These are phyloP conservation scores for Trypethelium eluteriae DNA, from an alignment of 495 filamentous ascomycete species.

Conservation along the genomic window DNA sequence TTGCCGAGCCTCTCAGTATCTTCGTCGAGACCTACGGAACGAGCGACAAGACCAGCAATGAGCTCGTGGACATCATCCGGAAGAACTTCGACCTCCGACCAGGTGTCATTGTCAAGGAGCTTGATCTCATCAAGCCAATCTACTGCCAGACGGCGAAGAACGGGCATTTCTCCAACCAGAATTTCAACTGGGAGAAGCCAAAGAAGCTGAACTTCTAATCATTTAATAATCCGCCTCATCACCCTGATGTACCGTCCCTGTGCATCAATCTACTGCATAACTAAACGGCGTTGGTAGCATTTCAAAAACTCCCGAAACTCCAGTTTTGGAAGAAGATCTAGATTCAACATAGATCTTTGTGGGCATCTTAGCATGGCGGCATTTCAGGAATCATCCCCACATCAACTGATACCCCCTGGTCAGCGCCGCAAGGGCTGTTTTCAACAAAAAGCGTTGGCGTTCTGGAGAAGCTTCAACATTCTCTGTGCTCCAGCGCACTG, in stretches of 20 bases:
- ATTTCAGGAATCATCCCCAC: not conserved
- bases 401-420: not conserved
- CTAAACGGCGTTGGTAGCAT: not conserved
- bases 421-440: not conserved
- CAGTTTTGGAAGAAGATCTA: not conserved
- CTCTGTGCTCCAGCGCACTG: slow-evolving; percentile 7
- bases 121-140: slow-evolving; percentile 90
- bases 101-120: slow-evolving; percentile 96
- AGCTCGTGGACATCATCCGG: slow-evolving; percentile 86
- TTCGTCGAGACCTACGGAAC: slow-evolving; percentile 84
- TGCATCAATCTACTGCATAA: not conserved
- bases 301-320: not conserved
- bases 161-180: slow-evolving; percentile 98
- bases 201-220: slow-evolving; percentile 54
- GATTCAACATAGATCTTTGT: slow-evolving; percentile 19
- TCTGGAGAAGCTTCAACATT: slow-evolving; percentile 21
- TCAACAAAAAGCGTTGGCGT: slow-evolving; percentile 18
- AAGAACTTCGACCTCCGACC: slow-evolving; percentile 95
- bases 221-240: not conserved
- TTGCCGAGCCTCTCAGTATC: slow-evolving; percentile 88
- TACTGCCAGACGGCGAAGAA: slow-evolving; percentile 99
- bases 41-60: slow-evolving; percentile 61
- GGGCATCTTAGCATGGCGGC: slow-evolving; percentile 7
- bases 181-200: slow-evolving; percentile 96
- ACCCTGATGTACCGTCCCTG: not conserved